phyloP scores from a whole-genome alignment of 108 stramenopile genomes.

The Skeletonema costatum region DNA sequence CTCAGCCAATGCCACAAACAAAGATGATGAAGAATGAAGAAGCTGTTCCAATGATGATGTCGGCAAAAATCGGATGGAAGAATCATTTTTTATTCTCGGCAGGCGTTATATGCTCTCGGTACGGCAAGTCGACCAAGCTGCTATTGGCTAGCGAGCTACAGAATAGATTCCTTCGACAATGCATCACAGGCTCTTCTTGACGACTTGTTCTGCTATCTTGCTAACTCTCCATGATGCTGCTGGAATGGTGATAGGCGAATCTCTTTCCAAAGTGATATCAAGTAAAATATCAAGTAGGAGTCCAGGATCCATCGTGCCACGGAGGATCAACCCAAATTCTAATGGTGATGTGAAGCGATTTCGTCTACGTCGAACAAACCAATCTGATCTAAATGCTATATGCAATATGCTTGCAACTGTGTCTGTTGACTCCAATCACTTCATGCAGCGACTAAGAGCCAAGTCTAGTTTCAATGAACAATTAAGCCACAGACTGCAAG shows the following conservation, averaged over 20 bases:
- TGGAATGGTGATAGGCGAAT: neutral
- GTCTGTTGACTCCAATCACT: conserved; percentile 12
- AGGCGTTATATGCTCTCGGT: no score
- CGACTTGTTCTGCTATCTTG: neutral
- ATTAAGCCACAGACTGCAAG: conserved; percentile 45
- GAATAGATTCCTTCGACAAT: no score
- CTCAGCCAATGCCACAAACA: no score
- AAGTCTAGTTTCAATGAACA: conserved; percentile 27
- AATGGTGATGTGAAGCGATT: conserved; percentile 6
- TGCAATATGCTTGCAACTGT: conserved; percentile 36
- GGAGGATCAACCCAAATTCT: neutral
- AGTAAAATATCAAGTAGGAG: neutral
- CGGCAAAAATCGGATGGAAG: no score
- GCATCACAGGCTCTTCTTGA: neutral
- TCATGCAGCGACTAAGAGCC: conserved; percentile 17
- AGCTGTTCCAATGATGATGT: no score
- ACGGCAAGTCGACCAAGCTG: no score
- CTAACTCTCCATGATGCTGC: neutral
- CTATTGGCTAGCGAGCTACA: no score
- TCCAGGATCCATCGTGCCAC: neutral
- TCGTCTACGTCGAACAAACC: conserved; percentile 22
- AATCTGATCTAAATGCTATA: conserved; percentile 29
- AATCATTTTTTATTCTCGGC: no score
- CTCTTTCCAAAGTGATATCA: neutral
- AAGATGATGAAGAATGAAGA: no score